Percentiles rank a stretch among this genome's conserved stretches.
phyloP scores from a whole-genome alignment of 1,284 basidiomycete species.

The Puccinia brachypodii region DNA sequence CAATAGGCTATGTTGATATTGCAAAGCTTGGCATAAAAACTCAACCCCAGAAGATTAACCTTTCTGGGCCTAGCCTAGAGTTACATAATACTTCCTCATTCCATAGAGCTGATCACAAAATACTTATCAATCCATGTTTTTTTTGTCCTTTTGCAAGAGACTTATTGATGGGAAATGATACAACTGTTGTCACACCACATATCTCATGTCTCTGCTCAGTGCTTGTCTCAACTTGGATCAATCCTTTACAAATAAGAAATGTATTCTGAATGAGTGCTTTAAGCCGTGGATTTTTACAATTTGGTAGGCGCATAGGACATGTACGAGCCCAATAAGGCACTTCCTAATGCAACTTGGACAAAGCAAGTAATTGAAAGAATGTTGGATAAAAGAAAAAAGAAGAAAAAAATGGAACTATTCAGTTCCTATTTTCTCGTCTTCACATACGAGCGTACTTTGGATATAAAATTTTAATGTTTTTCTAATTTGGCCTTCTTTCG shows the following conservation, averaged over 20 bases:
- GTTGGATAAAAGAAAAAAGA: background rate
- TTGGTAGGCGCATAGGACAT: background rate
- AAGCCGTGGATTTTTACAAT: background rate
- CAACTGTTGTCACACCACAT: background rate
- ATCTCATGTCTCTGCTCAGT: background rate
- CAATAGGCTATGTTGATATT: too few relatives aligned
- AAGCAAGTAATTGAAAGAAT: background rate
- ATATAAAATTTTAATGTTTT: background rate
- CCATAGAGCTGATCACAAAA: too few relatives aligned
- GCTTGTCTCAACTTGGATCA: background rate
- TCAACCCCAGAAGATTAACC: too few relatives aligned
- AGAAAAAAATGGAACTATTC: background rate
- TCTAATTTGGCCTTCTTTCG: background rate
- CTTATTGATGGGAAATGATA: too few relatives aligned
- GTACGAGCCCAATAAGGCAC: background rate
- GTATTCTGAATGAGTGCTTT: background rate
- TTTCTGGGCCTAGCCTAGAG: too few relatives aligned
- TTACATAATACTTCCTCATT: too few relatives aligned
- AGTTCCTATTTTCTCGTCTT: background rate
- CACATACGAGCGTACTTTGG: background rate
- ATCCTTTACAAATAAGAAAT: background rate
- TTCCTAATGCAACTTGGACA: background rate
- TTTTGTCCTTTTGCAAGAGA: too few relatives aligned
- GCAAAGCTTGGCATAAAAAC: too few relatives aligned
- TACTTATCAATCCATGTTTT: too few relatives aligned